phyloP scores from a whole-genome alignment of 345 rosid genomes.

The Excoecaria cochinchinensis region DNA sequence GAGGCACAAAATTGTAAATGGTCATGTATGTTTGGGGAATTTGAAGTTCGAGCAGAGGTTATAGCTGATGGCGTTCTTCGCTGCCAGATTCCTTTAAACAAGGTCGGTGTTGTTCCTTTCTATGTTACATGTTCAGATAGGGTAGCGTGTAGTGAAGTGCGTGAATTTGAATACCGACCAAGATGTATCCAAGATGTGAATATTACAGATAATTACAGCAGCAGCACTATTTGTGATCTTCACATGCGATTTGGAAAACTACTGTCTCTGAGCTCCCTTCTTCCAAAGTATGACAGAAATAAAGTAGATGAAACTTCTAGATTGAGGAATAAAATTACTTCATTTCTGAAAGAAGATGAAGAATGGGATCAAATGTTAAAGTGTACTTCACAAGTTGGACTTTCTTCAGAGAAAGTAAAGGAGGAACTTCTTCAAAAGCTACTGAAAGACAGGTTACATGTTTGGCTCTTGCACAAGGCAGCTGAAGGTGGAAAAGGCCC shows the following conservation, averaged over 20 bases:
- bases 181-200: conserved; percentile 34
- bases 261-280: conserved; percentile 40
- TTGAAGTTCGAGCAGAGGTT: conserved; percentile 89
- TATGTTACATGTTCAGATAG: conserved; percentile 89
- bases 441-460: conserved; percentile 70
- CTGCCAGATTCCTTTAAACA: conserved; percentile 62
- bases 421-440: conserved; percentile 61
- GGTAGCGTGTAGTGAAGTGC: conserved; percentile 92
- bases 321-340: conserved; percentile 57
- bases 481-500: conserved; percentile 93
- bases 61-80: conserved; percentile 77
- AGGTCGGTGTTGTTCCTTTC: conserved; percentile 82
- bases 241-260: conserved; percentile 58
- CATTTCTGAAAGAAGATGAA: conserved; percentile 60
- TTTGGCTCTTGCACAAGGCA: conserved; percentile 75
- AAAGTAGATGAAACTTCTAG: conserved; percentile 38
- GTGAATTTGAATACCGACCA: conserved; percentile 77
- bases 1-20: conserved; percentile 54
- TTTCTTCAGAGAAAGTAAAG: conserved; percentile 43
- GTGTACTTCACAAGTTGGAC: conserved; percentile 34
- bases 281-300: conserved; percentile 23
- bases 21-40: conserved; percentile 99
- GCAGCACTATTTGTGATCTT: conserved; percentile 38
- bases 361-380: conserved; percentile 58
- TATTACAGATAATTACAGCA: conserved; percentile 22